Conservation (phyloP, 2,329 filamentous ascomycete genomes). For the Trichoderma guizhouense region DNA sequence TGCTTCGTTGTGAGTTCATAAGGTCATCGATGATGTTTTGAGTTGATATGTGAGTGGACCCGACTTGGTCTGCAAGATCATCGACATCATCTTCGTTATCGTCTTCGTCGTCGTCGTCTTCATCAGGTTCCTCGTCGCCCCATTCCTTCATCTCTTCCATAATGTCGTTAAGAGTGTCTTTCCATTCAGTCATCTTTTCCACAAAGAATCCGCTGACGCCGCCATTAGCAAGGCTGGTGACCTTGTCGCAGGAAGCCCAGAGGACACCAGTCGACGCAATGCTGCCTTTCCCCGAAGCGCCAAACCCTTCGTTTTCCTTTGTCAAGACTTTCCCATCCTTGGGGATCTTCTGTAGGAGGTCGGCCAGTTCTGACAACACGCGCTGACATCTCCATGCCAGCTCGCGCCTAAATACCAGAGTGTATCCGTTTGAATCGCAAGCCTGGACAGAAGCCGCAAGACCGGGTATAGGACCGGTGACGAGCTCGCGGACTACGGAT, state of each 20-base stretch:
- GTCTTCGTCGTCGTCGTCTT: conserved; percentile 54
- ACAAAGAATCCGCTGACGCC: conserved; percentile 70
- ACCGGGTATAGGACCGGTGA: conserved; percentile 68
- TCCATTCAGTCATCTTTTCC: conserved; percentile 68
- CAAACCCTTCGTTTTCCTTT: conserved; percentile 24
- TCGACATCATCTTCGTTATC: conserved; percentile 32
- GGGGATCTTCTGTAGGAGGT: conserved; percentile 59
- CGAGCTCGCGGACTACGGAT: conserved; percentile 69
- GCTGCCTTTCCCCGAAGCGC: conserved; percentile 48
- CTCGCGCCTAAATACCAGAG: conserved; percentile 60
- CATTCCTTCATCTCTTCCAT: conserved; percentile 85
- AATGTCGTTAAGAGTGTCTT: conserved; percentile 75
- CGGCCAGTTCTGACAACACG: conserved; percentile 60
- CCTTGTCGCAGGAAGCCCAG: conserved; percentile 78
- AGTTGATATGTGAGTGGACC: conserved; percentile 35
- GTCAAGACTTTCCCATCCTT: conserved; percentile 53
- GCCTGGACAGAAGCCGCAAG: conserved; percentile 68
- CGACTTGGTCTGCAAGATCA: conserved; percentile 31
- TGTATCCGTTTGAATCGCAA: conserved; percentile 60
- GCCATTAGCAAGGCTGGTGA: conserved; percentile 60
- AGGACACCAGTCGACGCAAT: conserved; percentile 69
- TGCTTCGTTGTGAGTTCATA: conserved; percentile 59
- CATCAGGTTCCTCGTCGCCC: conserved; percentile 68
- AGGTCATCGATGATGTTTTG: conserved; percentile 65
- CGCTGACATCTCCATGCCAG: conserved; percentile 56